Evolutionary conservation across 1,284 basidiomycete species (phyloP).

Genomic region (Paramarasmius palmivorus): DNA sequence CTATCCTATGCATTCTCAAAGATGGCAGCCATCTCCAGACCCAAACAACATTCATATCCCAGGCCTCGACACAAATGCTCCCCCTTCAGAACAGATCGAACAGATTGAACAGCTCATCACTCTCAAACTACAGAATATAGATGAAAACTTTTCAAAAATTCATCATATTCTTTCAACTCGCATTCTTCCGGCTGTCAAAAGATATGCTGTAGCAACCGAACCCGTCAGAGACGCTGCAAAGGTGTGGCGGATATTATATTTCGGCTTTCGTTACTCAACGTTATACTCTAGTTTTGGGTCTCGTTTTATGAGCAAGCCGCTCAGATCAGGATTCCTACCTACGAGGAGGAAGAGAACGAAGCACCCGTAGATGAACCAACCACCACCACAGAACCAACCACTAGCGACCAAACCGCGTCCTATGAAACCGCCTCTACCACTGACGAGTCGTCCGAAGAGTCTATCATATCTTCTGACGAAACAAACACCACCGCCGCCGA

Average conservation of each 20-base stretch:
- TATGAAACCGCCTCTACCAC: constrained; percentile 22
- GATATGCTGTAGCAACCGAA: constrained; percentile 84
- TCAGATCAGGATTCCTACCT: constrained; percentile 77
- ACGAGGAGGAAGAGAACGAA: constrained; percentile 54
- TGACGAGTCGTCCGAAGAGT: constrained; percentile 21
- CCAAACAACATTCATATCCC: constrained; percentile 67
- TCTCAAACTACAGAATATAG: constrained; percentile 86
- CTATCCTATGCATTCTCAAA: too few species aligned
- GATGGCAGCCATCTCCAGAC: constrained; percentile 67
- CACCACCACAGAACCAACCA: constrained; percentile 46
- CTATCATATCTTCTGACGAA: constrained; percentile 10
- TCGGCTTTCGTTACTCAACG: neutral
- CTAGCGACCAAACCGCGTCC: constrained; percentile 28
- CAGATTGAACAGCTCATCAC: constrained; percentile 97
- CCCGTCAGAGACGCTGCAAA: constrained; percentile 88
- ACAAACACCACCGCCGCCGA: constrained; percentile 41
- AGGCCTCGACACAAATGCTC: constrained; percentile 73
- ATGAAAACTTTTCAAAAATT: constrained; percentile 90
- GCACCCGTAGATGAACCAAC: neutral
- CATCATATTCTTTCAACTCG: constrained; percentile 84
- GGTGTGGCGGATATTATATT: constrained; percentile 39
- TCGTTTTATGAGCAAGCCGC: constrained; percentile 93
- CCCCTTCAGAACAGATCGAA: constrained; percentile 85
- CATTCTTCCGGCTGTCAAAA: constrained; percentile 85
- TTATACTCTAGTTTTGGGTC: constrained; percentile 79